These are phyloP conservation scores for Boechera divaricarpa DNA, from an alignment of 345 rosid genomes.

Conservation along the genomic window DNA sequence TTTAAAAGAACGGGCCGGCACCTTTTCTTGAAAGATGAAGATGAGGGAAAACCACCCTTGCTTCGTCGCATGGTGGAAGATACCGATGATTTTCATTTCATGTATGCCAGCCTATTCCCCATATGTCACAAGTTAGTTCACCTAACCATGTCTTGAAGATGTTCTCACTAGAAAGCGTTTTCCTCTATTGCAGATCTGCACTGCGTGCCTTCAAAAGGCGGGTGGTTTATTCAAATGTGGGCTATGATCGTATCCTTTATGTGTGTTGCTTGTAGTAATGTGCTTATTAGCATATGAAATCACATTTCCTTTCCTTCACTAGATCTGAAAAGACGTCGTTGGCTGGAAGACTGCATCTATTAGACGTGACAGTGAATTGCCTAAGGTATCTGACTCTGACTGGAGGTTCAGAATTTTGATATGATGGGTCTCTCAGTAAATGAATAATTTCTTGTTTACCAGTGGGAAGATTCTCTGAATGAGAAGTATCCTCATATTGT, in stretches of 20 bases:
- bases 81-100: constrained; percentile 60
- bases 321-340: constrained; percentile 68
- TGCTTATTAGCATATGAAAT: constrained; percentile 20
- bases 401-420: constrained; percentile 27
- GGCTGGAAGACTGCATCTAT: constrained; percentile 99
- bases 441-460: constrained; percentile 25
- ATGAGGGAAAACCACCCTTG: constrained; percentile 83
- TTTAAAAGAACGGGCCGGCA: constrained; percentile 95
- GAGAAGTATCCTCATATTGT: constrained; percentile 93
- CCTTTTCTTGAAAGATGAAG: constrained; percentile 88
- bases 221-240: constrained; percentile 86
- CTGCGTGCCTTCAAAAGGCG: constrained; percentile 76
- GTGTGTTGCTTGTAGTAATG: constrained; percentile 14
- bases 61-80: constrained; percentile 84
- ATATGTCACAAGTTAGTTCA: constrained; percentile 13
- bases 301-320: constrained; percentile 51
- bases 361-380: constrained; percentile 78
- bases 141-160: constrained; percentile 17
- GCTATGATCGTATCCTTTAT: constrained; percentile 87
- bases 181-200: constrained; percentile 76
- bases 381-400: constrained; percentile 61
- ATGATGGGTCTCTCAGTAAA: constrained; percentile 4
- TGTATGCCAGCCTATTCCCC: constrained; percentile 51
- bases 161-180: constrained; percentile 29
- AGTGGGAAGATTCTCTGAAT: constrained; percentile 76